Evolutionary conservation across 495 filamentous ascomycete species (phyloP).

Genomic region (Xylaria cubensis): DNA sequence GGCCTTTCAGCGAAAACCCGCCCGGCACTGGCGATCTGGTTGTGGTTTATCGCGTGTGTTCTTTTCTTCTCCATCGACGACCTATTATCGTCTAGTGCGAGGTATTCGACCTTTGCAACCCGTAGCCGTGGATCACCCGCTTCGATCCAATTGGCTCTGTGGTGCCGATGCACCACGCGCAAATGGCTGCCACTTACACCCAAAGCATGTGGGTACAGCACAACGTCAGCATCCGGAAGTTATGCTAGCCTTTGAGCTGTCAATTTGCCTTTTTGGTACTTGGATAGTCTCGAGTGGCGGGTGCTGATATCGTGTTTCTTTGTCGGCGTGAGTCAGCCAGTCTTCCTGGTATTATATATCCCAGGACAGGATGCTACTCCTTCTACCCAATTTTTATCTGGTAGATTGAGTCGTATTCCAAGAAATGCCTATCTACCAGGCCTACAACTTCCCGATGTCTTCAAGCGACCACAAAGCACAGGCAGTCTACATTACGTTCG

Average conservation of each 20-base stretch:
- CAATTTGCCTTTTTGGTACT: conserved; percentile 21
- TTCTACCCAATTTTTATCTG: neutral
- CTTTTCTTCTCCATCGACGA: conserved; percentile 12
- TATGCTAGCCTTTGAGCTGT: conserved; percentile 16
- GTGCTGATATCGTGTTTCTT: conserved; percentile 12
- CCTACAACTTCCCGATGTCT: conserved; percentile 8
- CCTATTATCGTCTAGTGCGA: conserved; percentile 24
- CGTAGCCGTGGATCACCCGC: conserved; percentile 37
- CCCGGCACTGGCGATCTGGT: neutral
- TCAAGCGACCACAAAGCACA: neutral
- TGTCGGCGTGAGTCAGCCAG: conserved; percentile 11
- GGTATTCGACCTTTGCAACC: conserved; percentile 33
- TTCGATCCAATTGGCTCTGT: conserved; percentile 34
- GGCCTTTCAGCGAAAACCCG: neutral
- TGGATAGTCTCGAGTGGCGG: conserved; percentile 11
- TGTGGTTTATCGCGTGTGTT: neutral
- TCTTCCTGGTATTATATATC: neutral
- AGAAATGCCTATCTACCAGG: neutral
- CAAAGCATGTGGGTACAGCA: conserved; percentile 22
- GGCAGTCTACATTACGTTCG: neutral
- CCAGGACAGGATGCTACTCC: neutral
- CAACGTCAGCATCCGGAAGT: conserved; percentile 19
- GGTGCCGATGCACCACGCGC: conserved; percentile 29
- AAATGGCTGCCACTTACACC: conserved; percentile 33
- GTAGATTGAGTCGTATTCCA: neutral